These are phyloP conservation scores for Logfia minima DNA, from an alignment of 129 eudicot species.

Conservation along the genomic window DNA sequence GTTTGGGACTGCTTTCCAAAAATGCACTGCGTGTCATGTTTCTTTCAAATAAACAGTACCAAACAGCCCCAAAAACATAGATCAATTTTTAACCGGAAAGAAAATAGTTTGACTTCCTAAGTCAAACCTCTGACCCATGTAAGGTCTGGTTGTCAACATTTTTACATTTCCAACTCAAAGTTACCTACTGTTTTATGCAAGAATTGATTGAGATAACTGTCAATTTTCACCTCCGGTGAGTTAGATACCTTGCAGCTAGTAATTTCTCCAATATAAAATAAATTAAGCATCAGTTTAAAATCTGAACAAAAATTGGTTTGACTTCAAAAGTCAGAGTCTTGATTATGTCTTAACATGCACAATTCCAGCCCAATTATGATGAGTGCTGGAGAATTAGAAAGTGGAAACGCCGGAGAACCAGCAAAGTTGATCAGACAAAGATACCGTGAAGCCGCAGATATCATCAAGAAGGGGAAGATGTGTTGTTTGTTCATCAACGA, in stretches of 20 bases:
- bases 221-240: too few species aligned
- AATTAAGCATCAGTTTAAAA: not conserved
- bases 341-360: not conserved
- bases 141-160: not conserved
- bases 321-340: not conserved
- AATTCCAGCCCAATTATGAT: slow-evolving; percentile 83
- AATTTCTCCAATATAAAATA: not conserved
- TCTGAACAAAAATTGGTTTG: not conserved
- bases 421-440: slow-evolving; percentile 92
- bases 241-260: not conserved
- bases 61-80: too few species aligned
- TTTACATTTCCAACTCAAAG: not conserved
- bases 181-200: not conserved
- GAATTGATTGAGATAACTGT: not conserved
- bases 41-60: too few species aligned
- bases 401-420: slow-evolving; percentile 98
- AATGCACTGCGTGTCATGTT: not conserved
- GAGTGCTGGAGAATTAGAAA: slow-evolving; percentile 99
- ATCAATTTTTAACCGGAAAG: not conserved
- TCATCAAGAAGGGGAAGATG: slow-evolving; percentile 91
- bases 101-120: not conserved
- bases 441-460: slow-evolving; percentile 92
- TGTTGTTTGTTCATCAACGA: slow-evolving; percentile 90
- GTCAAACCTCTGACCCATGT: not conserved
- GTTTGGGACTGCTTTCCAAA: too few species aligned